phyloP scores from a whole-genome alignment of 495 filamentous ascomycete species.

The Rhizodiscina lignyota region DNA sequence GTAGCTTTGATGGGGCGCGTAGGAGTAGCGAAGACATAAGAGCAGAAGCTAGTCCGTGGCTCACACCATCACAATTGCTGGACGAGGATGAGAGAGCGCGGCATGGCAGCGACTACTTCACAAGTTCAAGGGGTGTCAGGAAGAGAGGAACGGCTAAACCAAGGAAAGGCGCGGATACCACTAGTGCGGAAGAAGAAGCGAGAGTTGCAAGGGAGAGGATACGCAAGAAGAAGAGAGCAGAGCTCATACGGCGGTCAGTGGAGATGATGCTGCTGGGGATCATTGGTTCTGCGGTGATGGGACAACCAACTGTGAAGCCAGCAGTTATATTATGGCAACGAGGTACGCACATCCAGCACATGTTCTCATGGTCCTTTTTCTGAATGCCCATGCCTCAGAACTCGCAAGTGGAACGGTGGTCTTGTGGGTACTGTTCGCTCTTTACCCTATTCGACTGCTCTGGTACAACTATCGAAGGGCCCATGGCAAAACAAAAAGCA shows the following conservation, averaged over 20 bases:
- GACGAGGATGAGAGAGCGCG: no score
- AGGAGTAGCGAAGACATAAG: neutral
- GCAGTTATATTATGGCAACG: no score
- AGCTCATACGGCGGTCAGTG: neutral
- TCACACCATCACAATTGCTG: conserved; percentile 41
- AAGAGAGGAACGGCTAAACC: conserved; percentile 9
- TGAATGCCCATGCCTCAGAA: conserved; percentile 17
- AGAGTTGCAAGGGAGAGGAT: conserved; percentile 1
- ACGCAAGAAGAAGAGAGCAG: neutral
- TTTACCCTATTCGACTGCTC: conserved; percentile 29
- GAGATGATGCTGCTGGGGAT: conserved; percentile 1
- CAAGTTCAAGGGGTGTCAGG: no score
- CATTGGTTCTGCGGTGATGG: no score
- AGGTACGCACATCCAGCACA: no score
- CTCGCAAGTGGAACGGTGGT: conserved; percentile 10
- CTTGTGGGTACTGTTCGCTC: conserved; percentile 17
- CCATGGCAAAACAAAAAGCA: neutral
- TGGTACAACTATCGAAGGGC: conserved; percentile 11
- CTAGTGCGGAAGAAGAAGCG: neutral
- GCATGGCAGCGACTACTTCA: no score
- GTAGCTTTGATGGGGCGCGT: neutral
- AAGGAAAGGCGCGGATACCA: conserved; percentile 3
- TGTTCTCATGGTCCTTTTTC: no score
- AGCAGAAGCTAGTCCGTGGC: conserved; percentile 31
- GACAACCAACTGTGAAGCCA: no score